Percentiles rank a stretch among this genome's conserved stretches.
Conservation (phyloP, 1,284 basidiomycete species). For the Rhodotorula sp. region DNA sequence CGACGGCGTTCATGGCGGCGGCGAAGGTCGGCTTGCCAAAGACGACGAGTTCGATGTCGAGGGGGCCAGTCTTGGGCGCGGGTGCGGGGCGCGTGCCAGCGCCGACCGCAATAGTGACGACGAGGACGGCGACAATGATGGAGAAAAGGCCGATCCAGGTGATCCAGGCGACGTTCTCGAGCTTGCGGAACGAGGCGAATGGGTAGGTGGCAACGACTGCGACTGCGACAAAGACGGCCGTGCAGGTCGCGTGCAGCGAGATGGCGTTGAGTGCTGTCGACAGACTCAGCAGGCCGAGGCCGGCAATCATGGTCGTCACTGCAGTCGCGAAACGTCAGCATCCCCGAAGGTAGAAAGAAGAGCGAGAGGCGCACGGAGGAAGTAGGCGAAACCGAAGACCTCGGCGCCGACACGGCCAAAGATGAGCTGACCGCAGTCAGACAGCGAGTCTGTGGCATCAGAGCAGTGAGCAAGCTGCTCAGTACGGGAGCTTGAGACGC, state of each 20-base stretch:
- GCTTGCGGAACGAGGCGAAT: slow-evolving; percentile 48
- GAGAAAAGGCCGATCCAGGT: slow-evolving; percentile 48
- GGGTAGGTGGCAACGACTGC: slow-evolving; percentile 41
- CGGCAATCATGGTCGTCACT: slow-evolving; percentile 3
- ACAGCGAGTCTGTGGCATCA: not conserved
- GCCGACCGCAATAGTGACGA: slow-evolving; percentile 57
- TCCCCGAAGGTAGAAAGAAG: not conserved
- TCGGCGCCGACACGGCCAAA: slow-evolving; percentile 5
- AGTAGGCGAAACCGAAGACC: slow-evolving; percentile 6
- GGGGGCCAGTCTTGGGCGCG: slow-evolving; percentile 51
- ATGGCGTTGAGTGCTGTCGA: slow-evolving; percentile 53
- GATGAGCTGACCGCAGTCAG: not conserved
- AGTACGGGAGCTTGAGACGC: not conserved
- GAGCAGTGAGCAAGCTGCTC: no score
- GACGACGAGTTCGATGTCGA: slow-evolving; percentile 44
- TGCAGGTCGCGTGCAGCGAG: slow-evolving; percentile 38
- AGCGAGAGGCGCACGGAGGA: not conserved
- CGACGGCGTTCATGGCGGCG: slow-evolving; percentile 52
- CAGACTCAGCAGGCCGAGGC: slow-evolving; percentile 43
- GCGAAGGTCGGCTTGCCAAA: slow-evolving; percentile 24
- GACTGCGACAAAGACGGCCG: slow-evolving; percentile 36
- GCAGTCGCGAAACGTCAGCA: not conserved
- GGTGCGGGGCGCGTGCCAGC: slow-evolving; percentile 55
- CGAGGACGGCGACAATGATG: slow-evolving; percentile 46
- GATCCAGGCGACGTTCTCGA: slow-evolving; percentile 50